Evolutionary conservation across 2,329 filamentous ascomycete species (phyloP), one percentile per base, ranked within the genome.

Genomic region (Colletotrichum higginsianum): DNA sequence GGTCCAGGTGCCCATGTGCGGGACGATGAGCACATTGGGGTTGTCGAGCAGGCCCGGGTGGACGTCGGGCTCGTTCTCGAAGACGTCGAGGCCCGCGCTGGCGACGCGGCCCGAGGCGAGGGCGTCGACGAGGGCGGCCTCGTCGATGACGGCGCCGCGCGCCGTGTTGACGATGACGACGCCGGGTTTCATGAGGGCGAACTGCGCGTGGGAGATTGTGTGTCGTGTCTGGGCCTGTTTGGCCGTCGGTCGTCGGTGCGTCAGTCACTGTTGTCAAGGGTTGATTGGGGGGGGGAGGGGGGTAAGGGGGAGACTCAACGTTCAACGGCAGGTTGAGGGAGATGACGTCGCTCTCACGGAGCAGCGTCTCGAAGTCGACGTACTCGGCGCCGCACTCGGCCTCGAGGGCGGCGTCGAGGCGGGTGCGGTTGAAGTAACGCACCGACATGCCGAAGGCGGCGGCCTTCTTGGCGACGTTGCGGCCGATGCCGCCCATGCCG

Each of bases 1-100:
- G 0, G 93, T 96, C 87, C 89, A 94, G 0, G 94, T 97, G 0
- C 94, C 94, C 93, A 97, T 93, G 80, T 97, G 94, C 62, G 94
- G 94, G 46, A 97, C 83, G 38, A 97, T 85, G 76, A 96, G 85
- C 26, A 94, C 93, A 75, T 90, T 88, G 2, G 89, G 89, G 78
- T 96, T 95, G 18, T 84, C 83, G 16, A 95, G 75, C 52, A 97
- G 84, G 1, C 92, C 93, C 0, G 90, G 91, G 77, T 96, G 93
- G 38, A 97, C 84, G 69, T 89, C 86, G 0, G 94, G 94, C 81
- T 97, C 94, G 47, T 95, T 86, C 79, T 97, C 94, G 78, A 91
- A 97, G 61, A 97, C 94, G 79, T 97, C 94, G 6, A 97, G 86
- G 1, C 94, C 94, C 16, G 86, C 91, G 13, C 90, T 92, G 74